Evolutionary conservation across 225 moss, liverwort and hornwort genomes (phyloP), one percentile per base, ranked within the genome.

Genomic region (Sphagnum tenellum): DNA sequence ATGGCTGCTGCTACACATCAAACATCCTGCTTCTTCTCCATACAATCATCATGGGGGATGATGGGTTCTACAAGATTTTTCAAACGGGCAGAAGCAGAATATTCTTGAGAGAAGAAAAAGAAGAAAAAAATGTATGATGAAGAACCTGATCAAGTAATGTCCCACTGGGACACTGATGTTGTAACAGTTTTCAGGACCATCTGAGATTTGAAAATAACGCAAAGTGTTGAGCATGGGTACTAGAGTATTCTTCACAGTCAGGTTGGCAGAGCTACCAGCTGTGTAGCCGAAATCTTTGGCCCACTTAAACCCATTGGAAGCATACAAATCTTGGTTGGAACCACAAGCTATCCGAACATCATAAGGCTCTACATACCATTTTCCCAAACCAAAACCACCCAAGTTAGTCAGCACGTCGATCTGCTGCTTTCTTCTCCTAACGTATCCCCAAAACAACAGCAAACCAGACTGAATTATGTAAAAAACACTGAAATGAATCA

Each of bases 151-250:
- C 62, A 86, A 71, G 70, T 98, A 98, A 54, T 93, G 93, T 49
- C 96, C 96, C 11, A 71, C 77, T 4, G 96, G 89, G 46, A 92
- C 90, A 50, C 83, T 77, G 48, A 98, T 74, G 73, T 98, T 98
- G 80, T 98, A 98, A 72, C 96, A 98, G 62, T 79, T 92, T 51
- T 98, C 82, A 10, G 77, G 80, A 8, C 96, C 96, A 48, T 98
- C 93, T 3, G 76, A 67, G 50, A 76, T 77, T 47, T 82, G 76
- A 65, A 93, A 98, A 67, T 82, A 90, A 46, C 96, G 88, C n/a
- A 89, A 52, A 46, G 76, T 81, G 59, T 79, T 81, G 9, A 92
- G 85, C 0, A 76, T 76, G 5, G 75, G n/a, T 1, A 78, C 83
- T 62, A 75, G 74, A 47, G 79, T 72, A 71, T 67, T 72, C 4